Evolutionary conservation across 495 filamentous ascomycete species (phyloP), one percentile per base, ranked within the genome.

Genomic region (Trichoderma erinaceum): DNA sequence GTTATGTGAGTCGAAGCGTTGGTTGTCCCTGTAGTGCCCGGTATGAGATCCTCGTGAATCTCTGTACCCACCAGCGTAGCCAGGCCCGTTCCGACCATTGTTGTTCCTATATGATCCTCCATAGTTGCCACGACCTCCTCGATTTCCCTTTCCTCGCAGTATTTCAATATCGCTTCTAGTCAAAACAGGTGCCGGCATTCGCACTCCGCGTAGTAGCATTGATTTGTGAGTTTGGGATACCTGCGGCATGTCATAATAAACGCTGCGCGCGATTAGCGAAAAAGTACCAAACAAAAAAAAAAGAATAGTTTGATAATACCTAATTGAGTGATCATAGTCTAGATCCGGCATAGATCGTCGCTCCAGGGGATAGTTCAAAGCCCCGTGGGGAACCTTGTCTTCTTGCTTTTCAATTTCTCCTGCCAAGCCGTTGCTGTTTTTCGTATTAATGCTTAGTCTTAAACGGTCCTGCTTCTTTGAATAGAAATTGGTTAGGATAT

Each of bases 121-220:
- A 66, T 80, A 74, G 67, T 78, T 77, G 67, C 78, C 77, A 72
- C 83, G 75, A n/a, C 92, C 92, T 1, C 83, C 79, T 41, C 82
- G 80, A 25, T 81, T 76, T 3, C 86, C 83, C 66, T 87, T 87
- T 43, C 80, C 81, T 72, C 86, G 87, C 12, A 90, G 83, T 3
- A 83, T 82, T 65, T 89, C 86, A 43, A 93, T 88, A 73, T 99
- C 96, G 63, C 77, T 82, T 23, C 84, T 80, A 70, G 89, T 87
- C 2, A 99, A 82, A 4, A 87, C 89, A 11, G 90, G 87, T 1
- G 82, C 78, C 0, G 87, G 80, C 65, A 93, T 84, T 70, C 89
- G 87, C 56, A 93, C 87, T 10, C 95, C 96, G 4, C 91, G 88
- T 65, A 99, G 83, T 29, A 99, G 84, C 91, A 96, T 95, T 10